A percentile compares a stretch with the other conserved stretches of the same genome.
Evolutionary conservation across 1,139 yeast species (phyloP).

Genomic region (Meyerozyma guilliermondii): DNA sequence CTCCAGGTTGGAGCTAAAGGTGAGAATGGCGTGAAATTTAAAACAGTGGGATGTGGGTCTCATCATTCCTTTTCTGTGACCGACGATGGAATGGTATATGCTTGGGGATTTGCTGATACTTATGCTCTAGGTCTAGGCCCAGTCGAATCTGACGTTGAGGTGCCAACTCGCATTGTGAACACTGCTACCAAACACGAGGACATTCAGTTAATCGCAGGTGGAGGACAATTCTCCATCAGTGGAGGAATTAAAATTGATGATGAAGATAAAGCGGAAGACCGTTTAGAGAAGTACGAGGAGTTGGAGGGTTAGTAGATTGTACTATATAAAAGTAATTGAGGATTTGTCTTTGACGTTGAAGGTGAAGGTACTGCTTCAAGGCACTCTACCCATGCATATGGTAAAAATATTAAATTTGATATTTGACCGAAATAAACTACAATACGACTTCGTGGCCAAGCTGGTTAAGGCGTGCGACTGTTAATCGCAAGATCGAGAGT

Average conservation of each 20-base stretch:
- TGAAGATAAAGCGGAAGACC: conserved; percentile 56
- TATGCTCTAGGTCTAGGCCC: conserved; percentile 96
- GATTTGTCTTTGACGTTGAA: neutral
- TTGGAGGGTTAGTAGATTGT: conserved; percentile 22
- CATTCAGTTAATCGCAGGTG: conserved; percentile 73
- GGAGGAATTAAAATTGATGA: conserved; percentile 69
- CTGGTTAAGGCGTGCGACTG: conserved; percentile 7
- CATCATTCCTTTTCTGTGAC: conserved; percentile 90
- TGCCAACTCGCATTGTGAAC: conserved; percentile 81
- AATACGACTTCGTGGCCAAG: conserved; percentile 7
- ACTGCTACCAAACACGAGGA: conserved; percentile 84
- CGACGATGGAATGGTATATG: conserved; percentile 75
- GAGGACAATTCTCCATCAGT: conserved; percentile 91
- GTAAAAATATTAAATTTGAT: neutral
- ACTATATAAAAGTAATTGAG: conserved; percentile 1
- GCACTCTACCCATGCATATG: no score
- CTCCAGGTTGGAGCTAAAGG: conserved; percentile 31
- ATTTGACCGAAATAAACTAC: neutral
- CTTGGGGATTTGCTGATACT: conserved; percentile 98
- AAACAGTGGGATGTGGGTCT: conserved; percentile 74
- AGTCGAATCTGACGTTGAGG: conserved; percentile 80
- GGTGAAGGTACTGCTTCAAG: no score
- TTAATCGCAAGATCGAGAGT: conserved; percentile 6
- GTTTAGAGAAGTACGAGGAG: conserved; percentile 48
- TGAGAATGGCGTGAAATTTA: conserved; percentile 37